Evolutionary conservation across 192 early-diverging fungal species (phyloP).

Genomic region (Entrophospora sp.): DNA sequence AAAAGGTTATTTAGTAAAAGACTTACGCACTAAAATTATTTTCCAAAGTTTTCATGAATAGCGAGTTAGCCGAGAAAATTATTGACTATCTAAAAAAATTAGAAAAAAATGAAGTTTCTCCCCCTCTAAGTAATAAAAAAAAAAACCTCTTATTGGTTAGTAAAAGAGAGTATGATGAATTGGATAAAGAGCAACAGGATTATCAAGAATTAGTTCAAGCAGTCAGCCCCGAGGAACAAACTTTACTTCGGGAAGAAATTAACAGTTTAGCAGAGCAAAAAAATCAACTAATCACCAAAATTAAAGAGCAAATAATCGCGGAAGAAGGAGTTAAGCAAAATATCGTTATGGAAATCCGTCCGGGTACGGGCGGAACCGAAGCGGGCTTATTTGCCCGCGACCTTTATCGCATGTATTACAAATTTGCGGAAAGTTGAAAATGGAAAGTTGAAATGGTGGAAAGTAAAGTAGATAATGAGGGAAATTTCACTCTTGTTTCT

Average conservation of each 20-base stretch:
- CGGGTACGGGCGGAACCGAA: background rate
- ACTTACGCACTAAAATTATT: too few species aligned
- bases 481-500: background rate
- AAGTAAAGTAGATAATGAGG: slow-evolving; percentile 3
- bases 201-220: background rate
- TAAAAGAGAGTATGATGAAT: background rate
- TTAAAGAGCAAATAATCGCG: too few species aligned
- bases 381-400: slow-evolving; percentile 3
- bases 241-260: background rate
- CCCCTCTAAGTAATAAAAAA: background rate
- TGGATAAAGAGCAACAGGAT: background rate
- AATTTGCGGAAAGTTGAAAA: background rate
- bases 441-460: slow-evolving; percentile 8
- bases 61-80: background rate
- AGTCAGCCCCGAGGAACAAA: background rate
- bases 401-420: slow-evolving; percentile 8
- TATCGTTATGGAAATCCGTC: slow-evolving; percentile 1
- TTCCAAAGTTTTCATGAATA: too few species aligned
- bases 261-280: background rate
- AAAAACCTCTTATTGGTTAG: background rate
- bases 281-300: background rate
- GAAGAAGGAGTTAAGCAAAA: slow-evolving; percentile 1
- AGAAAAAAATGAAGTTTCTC: background rate
- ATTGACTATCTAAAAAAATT: slow-evolving; percentile 6
- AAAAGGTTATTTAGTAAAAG: background rate